These are phyloP conservation scores for Cystobasidium sp. DNA, from an alignment of 1,284 basidiomycete genomes.

Conservation along the genomic window DNA sequence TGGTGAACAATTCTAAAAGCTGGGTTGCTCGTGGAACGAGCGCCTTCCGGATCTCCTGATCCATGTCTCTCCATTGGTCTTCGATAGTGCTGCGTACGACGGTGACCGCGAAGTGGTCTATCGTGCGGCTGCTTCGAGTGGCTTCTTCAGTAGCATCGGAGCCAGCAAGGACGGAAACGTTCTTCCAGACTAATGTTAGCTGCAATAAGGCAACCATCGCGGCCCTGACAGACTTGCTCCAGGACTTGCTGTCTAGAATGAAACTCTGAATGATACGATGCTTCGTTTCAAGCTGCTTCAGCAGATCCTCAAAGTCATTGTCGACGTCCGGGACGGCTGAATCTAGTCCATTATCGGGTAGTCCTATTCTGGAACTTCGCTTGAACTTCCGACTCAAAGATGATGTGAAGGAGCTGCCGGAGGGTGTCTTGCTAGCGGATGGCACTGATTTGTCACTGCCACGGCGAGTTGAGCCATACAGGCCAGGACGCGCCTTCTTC, in stretches of 20 bases:
- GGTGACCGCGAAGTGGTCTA: conserved; percentile 24
- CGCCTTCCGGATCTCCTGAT: conserved; percentile 29
- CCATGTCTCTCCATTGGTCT: conserved; percentile 39
- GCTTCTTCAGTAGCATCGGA: not conserved
- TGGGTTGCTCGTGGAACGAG: conserved; percentile 15
- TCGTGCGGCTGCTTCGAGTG: conserved; percentile 11
- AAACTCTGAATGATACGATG: conserved; percentile 26
- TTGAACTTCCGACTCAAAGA: conserved; percentile 6
- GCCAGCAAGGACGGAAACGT: conserved; percentile 7
- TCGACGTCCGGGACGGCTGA: conserved; percentile 14
- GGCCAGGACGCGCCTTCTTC: conserved; percentile 23
- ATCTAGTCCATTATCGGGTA: not conserved
- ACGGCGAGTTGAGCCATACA: conserved; percentile 10
- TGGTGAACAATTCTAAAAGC: conserved; percentile 38
- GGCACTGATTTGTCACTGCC: not conserved
- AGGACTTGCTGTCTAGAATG: conserved; percentile 32
- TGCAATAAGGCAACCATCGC: conserved; percentile 33
- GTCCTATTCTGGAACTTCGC: conserved; percentile 10
- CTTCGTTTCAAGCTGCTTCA: conserved; percentile 11
- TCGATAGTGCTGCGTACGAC: conserved; percentile 21
- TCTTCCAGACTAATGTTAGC: conserved; percentile 26
- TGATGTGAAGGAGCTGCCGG: not conserved
- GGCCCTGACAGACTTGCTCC: conserved; percentile 35
- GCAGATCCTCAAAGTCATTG: conserved; percentile 22
- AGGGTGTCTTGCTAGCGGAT: not conserved